Evolutionary conservation across 169 alveolate species (phyloP).

Genomic region (Cryptosporidium meleagridis): DNA sequence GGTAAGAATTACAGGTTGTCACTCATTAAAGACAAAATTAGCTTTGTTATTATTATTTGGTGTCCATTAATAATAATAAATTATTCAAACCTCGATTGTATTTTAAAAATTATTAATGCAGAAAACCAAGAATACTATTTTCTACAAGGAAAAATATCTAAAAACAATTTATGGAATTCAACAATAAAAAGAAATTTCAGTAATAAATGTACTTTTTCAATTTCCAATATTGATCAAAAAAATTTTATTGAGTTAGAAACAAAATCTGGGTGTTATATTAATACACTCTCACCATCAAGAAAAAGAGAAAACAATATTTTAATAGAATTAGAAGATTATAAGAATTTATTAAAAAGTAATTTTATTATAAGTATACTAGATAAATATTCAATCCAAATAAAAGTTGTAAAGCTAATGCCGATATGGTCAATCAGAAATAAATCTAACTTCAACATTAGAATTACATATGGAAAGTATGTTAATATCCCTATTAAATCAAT

Average conservation of each 20-base stretch:
- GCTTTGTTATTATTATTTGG: not conserved
- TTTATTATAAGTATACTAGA: not conserved
- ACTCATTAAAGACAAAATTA: not conserved
- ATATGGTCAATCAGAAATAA: conserved; percentile 13
- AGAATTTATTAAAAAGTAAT: not conserved
- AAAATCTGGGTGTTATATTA: not conserved
- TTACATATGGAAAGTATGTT: not conserved
- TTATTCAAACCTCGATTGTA: not conserved
- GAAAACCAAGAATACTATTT: not conserved
- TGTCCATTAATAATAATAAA: not conserved
- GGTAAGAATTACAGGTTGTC: not conserved
- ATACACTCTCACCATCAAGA: not conserved
- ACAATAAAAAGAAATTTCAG: not conserved
- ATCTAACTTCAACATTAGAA: not conserved
- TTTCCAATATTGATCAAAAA: not conserved
- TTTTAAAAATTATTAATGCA: not conserved
- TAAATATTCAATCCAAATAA: not conserved
- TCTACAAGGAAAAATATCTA: not conserved
- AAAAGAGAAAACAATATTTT: not conserved
- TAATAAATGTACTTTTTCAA: not conserved
- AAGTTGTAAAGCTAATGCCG: not conserved
- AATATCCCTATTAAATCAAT: not conserved
- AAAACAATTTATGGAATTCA: not conserved
- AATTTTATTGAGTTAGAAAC: not conserved
- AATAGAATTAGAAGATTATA: not conserved